Evolutionary conservation across 441 rosid genomes (phyloP).

Genomic region (Erodium trifolium): DNA sequence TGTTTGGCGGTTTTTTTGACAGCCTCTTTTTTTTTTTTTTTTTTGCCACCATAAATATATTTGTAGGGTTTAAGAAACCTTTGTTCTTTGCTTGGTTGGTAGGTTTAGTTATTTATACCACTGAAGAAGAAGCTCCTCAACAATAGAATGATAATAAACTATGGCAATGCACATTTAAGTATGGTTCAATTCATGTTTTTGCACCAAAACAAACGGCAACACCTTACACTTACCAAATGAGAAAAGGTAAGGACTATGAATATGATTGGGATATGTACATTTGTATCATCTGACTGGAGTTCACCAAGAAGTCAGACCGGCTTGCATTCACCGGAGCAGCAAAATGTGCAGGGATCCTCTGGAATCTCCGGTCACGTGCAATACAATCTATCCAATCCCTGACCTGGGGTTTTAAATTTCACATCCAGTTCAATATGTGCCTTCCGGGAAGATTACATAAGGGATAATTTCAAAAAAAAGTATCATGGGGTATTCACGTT

Average conservation of each 20-base stretch:
- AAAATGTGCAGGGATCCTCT: slow-evolving; percentile 89
- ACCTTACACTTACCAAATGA: background rate
- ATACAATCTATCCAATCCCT: slow-evolving; percentile 87
- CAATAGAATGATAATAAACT: background rate
- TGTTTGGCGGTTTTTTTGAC: no score
- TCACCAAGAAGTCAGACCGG: slow-evolving; percentile 71
- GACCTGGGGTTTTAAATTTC: slow-evolving; percentile 37
- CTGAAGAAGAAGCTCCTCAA: background rate
- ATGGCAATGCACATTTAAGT: no score
- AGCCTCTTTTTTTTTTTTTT: no score
- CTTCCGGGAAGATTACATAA: no score
- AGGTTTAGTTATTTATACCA: background rate
- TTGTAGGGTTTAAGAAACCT: slow-evolving; percentile 1
- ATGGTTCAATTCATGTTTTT: background rate
- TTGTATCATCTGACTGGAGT: slow-evolving; percentile 40
- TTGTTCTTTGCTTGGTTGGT: no score
- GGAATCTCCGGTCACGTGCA: slow-evolving; percentile 75
- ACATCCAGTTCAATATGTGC: no score
- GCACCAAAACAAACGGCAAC: background rate
- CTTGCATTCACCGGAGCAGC: slow-evolving; percentile 79
- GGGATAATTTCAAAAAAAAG: no score
- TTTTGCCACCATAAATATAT: no score
- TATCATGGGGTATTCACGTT: no score
- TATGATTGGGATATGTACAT: background rate
- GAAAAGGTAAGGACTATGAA: background rate